Evolutionary conservation across 805 yeast genomes (phyloP), one percentile per base, ranked within the genome.

Genomic region (Yarrowia keelungensis): DNA sequence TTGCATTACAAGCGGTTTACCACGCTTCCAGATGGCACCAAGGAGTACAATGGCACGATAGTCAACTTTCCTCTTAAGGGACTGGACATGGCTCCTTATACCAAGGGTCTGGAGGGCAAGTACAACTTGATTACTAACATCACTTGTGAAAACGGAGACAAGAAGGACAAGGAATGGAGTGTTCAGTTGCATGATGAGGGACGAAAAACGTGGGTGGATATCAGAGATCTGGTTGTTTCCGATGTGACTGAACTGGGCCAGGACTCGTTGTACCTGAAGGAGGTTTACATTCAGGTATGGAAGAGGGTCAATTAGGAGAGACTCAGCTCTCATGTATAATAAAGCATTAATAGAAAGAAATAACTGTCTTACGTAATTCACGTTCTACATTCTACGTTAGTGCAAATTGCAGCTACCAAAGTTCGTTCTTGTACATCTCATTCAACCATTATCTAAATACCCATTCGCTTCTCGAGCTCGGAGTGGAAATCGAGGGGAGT

Each of bases 201-300:
- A 4, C 73, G 79, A 15, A 77, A 80, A 5, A 76, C 79, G 32
- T 91, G 96, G 95, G 71, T 82, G 5, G 87, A 85, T 70, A 81
- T 90, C 14, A 81, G 84, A 62, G 87, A 89, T 73, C 77, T 86
- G 62, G 74, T 77, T 12, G 82, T 62, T 14, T 38, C 45, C 0
- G 56, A 49, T 10, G 39, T 85, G 0, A 80, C 77, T 43, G 75
- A 75, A 14, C 81, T 84, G 26, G 87, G 87, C 46, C 80, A 80
- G 65, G 92, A 88, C 70, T 78, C 89, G 49, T 72, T 91, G 68
- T 87, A 89, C 73, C 75, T 90, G 39, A 81, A 83, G 47, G 90
- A 89, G 72, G 83, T 86, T 42, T 86, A 84, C 76, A 77, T 91
- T 35, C 94, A 90, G 76, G 78, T 90, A 11, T 89, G 95, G 93